These are phyloP conservation scores for Catunica adiposa DNA, from an alignment of 2,329 filamentous ascomycete species.

Conservation along the genomic window DNA sequence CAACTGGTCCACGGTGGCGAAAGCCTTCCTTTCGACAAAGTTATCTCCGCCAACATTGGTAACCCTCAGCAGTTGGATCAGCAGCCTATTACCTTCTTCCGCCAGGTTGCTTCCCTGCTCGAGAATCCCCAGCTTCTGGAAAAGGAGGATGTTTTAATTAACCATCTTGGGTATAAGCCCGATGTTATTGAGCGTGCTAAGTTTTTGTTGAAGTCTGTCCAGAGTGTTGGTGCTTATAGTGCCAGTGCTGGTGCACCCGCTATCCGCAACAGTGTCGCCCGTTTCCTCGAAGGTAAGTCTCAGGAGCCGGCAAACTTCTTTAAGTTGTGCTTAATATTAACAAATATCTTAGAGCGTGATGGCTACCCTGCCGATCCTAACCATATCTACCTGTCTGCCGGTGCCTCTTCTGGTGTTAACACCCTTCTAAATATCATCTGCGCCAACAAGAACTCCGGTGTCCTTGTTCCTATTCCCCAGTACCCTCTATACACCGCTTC, in stretches of 20 bases:
- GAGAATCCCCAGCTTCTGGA: conserved; percentile 80
- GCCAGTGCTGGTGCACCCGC: conserved; percentile 76
- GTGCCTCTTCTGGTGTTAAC: conserved; percentile 88
- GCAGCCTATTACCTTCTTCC: conserved; percentile 98
- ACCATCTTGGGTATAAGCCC: conserved; percentile 66
- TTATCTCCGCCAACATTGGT: conserved; percentile 96
- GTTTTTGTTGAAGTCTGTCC: conserved; percentile 64
- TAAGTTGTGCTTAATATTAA: background rate
- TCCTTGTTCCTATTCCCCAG: conserved; percentile 90
- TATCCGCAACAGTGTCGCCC: conserved; percentile 77
- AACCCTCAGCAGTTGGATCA: conserved; percentile 98
- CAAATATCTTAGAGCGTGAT: conserved; percentile 47
- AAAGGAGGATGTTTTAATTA: conserved; percentile 62
- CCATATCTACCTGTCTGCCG: conserved; percentile 78
- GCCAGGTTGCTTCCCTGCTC: conserved; percentile 81
- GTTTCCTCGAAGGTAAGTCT: conserved; percentile 69
- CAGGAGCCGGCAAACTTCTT: background rate
- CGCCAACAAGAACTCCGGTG: conserved; percentile 55
- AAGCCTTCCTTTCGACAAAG: conserved; percentile 65
- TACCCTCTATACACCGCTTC: conserved; percentile 97
- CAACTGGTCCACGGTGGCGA: conserved; percentile 44
- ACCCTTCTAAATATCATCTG: conserved; percentile 84
- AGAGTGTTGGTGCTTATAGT: conserved; percentile 91
- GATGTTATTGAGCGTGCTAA: conserved; percentile 77
- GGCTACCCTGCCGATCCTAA: conserved; percentile 67